phyloP scores from a whole-genome alignment of 1,139 yeast species.

The Suhomyces choctaworum region DNA sequence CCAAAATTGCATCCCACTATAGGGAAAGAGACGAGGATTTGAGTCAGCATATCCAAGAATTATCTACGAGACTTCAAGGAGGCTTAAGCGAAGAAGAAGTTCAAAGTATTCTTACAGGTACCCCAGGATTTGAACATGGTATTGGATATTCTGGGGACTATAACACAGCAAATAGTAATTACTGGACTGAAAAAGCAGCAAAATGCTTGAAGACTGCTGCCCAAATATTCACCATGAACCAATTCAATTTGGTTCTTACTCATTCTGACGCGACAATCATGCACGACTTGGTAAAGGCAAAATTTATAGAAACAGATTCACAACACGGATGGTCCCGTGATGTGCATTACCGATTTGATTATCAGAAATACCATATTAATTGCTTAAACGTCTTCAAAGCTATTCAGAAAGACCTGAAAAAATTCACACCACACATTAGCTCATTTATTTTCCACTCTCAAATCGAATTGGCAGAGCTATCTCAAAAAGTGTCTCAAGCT shows the following conservation, averaged over 20 bases:
- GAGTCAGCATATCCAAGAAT: not conserved
- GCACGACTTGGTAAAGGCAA: not conserved
- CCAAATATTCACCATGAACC: conserved; percentile 23
- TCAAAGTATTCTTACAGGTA: conserved; percentile 43
- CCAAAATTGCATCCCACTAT: conserved; percentile 44
- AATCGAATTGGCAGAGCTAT: conserved; percentile 8
- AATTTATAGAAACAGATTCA: not conserved
- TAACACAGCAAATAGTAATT: conserved; percentile 17
- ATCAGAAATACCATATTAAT: conserved; percentile 16
- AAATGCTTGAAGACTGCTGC: conserved; percentile 31
- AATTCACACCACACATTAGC: conserved; percentile 8
- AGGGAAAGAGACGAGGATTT: conserved; percentile 20
- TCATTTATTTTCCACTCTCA: conserved; percentile 8
- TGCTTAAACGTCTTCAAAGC: conserved; percentile 7
- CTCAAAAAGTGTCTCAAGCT: not conserved
- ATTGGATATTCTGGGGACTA: conserved; percentile 23
- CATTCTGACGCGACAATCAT: conserved; percentile 1
- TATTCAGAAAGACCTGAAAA: not conserved
- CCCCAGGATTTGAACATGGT: conserved; percentile 27
- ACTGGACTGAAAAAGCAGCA: conserved; percentile 42
- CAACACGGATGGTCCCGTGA: conserved; percentile 13
- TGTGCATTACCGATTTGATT: conserved; percentile 21
- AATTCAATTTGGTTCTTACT: conserved; percentile 24
- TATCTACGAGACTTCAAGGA: not conserved
- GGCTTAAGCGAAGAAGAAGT: conserved; percentile 20